These are phyloP conservation scores for Kazachstania africana DNA, from an alignment of 805 yeast species.

Conservation along the genomic window DNA sequence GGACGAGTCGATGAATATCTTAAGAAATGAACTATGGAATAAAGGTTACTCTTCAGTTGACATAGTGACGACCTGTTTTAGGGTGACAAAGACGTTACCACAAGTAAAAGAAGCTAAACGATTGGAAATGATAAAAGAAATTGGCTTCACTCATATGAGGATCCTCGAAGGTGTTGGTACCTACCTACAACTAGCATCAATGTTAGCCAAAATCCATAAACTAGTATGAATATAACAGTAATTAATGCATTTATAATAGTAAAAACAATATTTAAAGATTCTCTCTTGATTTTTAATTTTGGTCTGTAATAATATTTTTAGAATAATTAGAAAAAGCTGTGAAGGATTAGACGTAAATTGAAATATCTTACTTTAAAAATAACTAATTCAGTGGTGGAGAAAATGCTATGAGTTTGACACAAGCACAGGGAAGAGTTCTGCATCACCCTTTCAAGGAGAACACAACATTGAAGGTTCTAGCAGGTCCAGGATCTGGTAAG, in stretches of 20 bases:
- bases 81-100: slow-evolving; percentile 68
- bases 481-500: slow-evolving; percentile 73
- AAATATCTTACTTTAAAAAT: too few species aligned
- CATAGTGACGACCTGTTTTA: slow-evolving; percentile 80
- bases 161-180: slow-evolving; percentile 88
- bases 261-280: not conserved
- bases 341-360: too few species aligned
- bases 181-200: slow-evolving; percentile 73
- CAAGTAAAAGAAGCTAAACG: slow-evolving; percentile 57
- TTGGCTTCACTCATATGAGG: slow-evolving; percentile 87
- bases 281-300: not conserved
- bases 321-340: too few species aligned
- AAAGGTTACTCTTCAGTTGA: slow-evolving; percentile 92
- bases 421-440: slow-evolving; percentile 37
- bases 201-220: slow-evolving; percentile 46
- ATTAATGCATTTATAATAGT: not conserved
- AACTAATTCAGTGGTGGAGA: too few species aligned
- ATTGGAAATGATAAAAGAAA: slow-evolving; percentile 68
- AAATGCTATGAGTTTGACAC: too few species aligned
- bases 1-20: slow-evolving; percentile 52
- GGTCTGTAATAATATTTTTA: too few species aligned
- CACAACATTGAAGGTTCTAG: slow-evolving; percentile 37
- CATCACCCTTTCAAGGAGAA: slow-evolving; percentile 29
- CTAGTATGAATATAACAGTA: slow-evolving; percentile 5
- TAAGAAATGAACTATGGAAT: slow-evolving; percentile 59